phyloP scores from a whole-genome alignment of 228 moss, liverwort and hornwort genomes.

The Sphagnum magellanicum region DNA sequence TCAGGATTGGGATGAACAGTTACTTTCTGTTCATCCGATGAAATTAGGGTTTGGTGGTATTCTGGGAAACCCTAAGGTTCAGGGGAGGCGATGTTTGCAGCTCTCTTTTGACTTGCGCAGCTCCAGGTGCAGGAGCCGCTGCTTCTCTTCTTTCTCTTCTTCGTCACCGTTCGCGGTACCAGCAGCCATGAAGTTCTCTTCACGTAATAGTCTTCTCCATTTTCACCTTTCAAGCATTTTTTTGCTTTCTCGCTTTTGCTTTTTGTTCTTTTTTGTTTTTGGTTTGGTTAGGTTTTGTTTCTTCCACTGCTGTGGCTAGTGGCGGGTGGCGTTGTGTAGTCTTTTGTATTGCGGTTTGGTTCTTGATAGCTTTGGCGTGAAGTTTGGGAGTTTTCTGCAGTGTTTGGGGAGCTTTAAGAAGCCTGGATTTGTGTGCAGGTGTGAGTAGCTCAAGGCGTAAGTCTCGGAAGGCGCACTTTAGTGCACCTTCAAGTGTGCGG shows the following conservation, averaged over 20 bases:
- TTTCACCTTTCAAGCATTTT: neutral
- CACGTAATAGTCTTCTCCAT: neutral
- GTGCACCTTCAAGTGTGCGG: constrained; percentile 57
- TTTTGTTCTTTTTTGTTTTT: neutral
- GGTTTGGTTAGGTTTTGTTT: neutral
- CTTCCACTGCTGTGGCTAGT: too few species aligned
- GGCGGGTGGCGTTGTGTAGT: neutral
- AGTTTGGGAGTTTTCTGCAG: too few species aligned
- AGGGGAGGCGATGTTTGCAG: too few species aligned
- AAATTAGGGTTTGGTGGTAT: too few species aligned
- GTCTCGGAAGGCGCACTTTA: constrained; percentile 59
- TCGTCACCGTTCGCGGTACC: neutral
- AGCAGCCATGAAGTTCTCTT: constrained; percentile 15
- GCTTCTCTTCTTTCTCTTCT: too few species aligned
- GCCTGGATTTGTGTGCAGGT: constrained; percentile 13
- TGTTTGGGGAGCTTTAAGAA: too few species aligned
- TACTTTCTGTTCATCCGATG: too few species aligned
- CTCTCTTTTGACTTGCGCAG: too few species aligned
- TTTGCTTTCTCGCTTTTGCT: neutral
- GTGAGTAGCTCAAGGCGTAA: constrained; percentile 67
- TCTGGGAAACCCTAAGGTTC: too few species aligned
- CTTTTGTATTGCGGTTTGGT: neutral
- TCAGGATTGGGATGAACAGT: too few species aligned
- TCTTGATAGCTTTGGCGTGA: neutral
- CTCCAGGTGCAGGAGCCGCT: too few species aligned